Evolutionary conservation across 768 basidiomycete genomes (phyloP).

Genomic region (Boletus fagicola): DNA sequence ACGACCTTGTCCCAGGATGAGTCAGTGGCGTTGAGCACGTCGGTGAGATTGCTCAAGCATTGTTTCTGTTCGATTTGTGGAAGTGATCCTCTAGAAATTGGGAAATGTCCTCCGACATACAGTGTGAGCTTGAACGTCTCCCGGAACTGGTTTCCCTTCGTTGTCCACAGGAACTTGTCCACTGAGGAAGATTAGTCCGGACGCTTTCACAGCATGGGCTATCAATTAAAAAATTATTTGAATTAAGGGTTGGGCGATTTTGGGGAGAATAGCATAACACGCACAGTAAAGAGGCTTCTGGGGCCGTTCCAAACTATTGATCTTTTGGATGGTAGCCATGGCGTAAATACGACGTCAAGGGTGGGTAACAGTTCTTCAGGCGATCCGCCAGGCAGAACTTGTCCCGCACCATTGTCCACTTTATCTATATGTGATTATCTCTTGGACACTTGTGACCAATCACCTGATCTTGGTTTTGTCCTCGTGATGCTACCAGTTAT

Average conservation of each 20-base stretch:
- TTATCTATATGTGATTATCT: constrained; percentile 8
- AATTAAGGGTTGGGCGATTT: background rate
- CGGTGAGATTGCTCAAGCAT: constrained; percentile 53
- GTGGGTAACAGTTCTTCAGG: background rate
- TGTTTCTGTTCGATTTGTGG: constrained; percentile 41
- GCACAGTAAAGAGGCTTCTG: constrained; percentile 14
- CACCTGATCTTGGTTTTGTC: constrained; percentile 2
- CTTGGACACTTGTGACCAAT: background rate
- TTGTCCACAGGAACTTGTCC: constrained; percentile 56
- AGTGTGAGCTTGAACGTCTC: constrained; percentile 61
- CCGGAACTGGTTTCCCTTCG: constrained; percentile 47
- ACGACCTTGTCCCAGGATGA: constrained; percentile 61
- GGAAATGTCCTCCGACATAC: constrained; percentile 33
- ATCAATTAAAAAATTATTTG: constrained; percentile 3
- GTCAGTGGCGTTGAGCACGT: constrained; percentile 51
- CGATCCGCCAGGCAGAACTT: background rate
- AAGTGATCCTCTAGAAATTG: background rate
- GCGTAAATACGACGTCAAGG: background rate
- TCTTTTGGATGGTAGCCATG: constrained; percentile 52
- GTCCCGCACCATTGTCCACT: background rate
- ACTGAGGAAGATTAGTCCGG: constrained; percentile 59
- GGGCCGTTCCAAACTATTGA: constrained; percentile 50
- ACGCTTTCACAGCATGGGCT: constrained; percentile 58
- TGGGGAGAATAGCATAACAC: background rate
- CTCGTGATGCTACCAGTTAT: constrained; percentile 1